Evolutionary conservation across 208 protist species (phyloP).

Genomic region (Angomonas ambiguus): DNA sequence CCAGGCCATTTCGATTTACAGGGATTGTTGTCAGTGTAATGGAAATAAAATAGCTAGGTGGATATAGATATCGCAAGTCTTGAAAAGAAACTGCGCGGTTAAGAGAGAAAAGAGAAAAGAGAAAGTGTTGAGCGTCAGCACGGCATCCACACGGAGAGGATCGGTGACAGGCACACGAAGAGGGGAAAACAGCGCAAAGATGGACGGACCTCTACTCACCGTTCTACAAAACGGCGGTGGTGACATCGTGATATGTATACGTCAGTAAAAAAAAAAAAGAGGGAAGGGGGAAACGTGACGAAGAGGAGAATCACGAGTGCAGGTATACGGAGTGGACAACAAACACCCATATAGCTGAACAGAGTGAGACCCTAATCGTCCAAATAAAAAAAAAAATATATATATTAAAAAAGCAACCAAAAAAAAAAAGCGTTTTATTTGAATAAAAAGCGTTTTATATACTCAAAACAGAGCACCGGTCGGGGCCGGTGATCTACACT

Average conservation of each 20-base stretch:
- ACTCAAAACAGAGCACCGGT: too few species aligned
- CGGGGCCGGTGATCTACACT: too few species aligned
- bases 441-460: background rate
- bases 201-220: background rate
- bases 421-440: background rate
- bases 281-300: background rate
- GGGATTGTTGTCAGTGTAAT: background rate
- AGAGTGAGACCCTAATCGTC: too few species aligned
- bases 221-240: too few species aligned
- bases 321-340: too few species aligned
- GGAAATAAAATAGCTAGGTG: slow-evolving; percentile 11
- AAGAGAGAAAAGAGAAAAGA: background rate
- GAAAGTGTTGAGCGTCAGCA: background rate
- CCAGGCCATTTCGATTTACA: background rate
- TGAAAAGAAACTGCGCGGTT: background rate
- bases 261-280: background rate
- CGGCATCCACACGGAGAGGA: background rate
- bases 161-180: background rate
- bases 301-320: too few species aligned
- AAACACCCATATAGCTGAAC: too few species aligned
- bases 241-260: background rate
- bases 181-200: background rate
- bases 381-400: too few species aligned
- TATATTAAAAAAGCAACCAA: background rate
- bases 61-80: slow-evolving; percentile 39